phyloP scores from a whole-genome alignment of 768 basidiomycete genomes.

The Rhizopogon vinicolor region DNA sequence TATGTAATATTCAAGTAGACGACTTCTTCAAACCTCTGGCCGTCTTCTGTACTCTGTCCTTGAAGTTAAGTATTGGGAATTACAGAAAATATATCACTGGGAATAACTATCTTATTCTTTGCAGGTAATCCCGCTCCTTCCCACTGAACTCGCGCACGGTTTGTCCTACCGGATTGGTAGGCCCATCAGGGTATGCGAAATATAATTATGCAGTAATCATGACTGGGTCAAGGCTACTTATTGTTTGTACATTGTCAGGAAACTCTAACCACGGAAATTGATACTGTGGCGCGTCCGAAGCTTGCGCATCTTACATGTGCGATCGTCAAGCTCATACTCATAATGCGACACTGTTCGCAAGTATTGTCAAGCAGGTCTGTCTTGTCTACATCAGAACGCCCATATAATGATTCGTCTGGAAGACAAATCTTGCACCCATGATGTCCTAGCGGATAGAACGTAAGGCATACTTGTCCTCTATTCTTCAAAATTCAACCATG shows the following conservation, averaged over 20 bases:
- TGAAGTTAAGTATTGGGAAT: background rate
- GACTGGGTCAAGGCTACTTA: background rate
- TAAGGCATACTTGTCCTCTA: conserved; percentile 23
- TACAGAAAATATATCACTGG: background rate
- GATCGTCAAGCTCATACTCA: background rate
- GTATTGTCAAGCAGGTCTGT: conserved; percentile 67
- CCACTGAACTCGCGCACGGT: too few species aligned
- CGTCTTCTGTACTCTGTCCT: background rate
- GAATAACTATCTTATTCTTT: background rate
- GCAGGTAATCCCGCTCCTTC: background rate
- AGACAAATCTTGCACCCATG: conserved; percentile 80
- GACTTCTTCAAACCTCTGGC: too few species aligned
- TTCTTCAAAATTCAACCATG: conserved; percentile 53
- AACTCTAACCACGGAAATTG: conserved; percentile 44
- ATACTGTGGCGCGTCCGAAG: conserved; percentile 60
- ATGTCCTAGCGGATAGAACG: conserved; percentile 87
- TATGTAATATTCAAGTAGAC: too few species aligned
- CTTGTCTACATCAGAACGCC: background rate
- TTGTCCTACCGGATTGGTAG: background rate
- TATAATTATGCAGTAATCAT: too few species aligned
- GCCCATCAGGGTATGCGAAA: conserved; percentile 8
- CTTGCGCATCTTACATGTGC: background rate
- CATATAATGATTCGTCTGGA: conserved; percentile 2
- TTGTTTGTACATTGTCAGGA: background rate
- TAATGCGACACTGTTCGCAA: conserved; percentile 72